These are phyloP conservation scores for Leccinum imitatum DNA, from an alignment of 768 basidiomycete species.

Conservation along the genomic window DNA sequence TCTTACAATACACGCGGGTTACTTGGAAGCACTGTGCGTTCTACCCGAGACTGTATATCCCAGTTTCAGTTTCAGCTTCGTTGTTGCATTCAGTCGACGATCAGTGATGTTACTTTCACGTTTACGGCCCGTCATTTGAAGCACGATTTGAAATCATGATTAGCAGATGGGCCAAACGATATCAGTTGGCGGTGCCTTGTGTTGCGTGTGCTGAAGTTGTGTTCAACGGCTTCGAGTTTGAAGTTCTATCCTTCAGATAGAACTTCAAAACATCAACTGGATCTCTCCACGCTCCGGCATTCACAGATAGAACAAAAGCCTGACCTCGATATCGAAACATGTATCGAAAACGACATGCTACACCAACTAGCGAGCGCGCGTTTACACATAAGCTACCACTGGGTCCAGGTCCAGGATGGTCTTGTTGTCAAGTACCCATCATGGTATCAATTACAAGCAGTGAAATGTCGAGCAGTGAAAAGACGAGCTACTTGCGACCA, in stretches of 20 bases:
- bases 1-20: background rate
- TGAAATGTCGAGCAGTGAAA: background rate
- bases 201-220: background rate
- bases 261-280: background rate
- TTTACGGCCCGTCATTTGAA: background rate
- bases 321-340: background rate
- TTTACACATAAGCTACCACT: background rate
- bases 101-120: background rate
- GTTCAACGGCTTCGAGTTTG: background rate
- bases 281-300: background rate
- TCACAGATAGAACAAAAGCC: background rate
- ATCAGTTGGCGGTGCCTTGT: background rate
- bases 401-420: background rate
- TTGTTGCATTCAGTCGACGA: background rate
- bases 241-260: background rate
- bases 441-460: background rate
- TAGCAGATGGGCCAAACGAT: too few relatives aligned
- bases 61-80: background rate
- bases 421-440: background rate
- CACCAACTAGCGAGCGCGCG: background rate
- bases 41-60: background rate
- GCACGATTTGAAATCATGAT: background rate
- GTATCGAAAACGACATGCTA: background rate
- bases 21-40: background rate
- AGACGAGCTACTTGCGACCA: constrained; percentile 21